phyloP scores from a whole-genome alignment of 441 rosid species.

The Metrosideros polymorpha region DNA sequence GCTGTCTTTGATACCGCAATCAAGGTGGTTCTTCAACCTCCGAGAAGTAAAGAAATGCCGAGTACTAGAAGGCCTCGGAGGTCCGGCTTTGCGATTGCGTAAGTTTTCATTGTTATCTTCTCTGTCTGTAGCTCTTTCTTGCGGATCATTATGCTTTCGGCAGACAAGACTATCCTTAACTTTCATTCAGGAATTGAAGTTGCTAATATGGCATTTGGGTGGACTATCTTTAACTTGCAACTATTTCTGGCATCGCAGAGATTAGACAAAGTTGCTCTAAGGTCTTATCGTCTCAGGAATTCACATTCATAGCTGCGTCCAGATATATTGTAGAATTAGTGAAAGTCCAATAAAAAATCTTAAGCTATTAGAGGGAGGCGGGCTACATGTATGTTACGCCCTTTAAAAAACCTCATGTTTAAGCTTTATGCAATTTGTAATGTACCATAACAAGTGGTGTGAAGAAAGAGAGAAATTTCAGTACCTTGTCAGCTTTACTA shows the following conservation, averaged over 20 bases:
- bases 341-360: background rate
- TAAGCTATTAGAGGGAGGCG: background rate
- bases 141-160: background rate
- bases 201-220: background rate
- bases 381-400: rapidly evolving
- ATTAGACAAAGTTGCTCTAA: background rate
- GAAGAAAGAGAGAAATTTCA: background rate
- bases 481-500: background rate
- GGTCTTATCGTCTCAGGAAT: background rate
- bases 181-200: background rate
- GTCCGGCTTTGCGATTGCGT: conserved; percentile 69
- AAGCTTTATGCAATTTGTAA: background rate
- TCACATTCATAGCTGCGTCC: background rate
- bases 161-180: background rate
- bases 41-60: conserved; percentile 66
- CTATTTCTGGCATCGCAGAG: background rate
- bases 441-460: background rate
- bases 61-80: conserved; percentile 56
- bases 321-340: background rate
- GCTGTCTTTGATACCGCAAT: conserved; percentile 90
- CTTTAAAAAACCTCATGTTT: background rate
- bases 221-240: background rate
- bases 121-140: background rate
- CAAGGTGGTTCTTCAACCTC: conserved; percentile 95
- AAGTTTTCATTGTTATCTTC: conserved; percentile 9